Percentiles rank a stretch among this genome's conserved stretches.
Conservation (phyloP, 306 rosid genomes). For the Castanea mollissima region DNA sequence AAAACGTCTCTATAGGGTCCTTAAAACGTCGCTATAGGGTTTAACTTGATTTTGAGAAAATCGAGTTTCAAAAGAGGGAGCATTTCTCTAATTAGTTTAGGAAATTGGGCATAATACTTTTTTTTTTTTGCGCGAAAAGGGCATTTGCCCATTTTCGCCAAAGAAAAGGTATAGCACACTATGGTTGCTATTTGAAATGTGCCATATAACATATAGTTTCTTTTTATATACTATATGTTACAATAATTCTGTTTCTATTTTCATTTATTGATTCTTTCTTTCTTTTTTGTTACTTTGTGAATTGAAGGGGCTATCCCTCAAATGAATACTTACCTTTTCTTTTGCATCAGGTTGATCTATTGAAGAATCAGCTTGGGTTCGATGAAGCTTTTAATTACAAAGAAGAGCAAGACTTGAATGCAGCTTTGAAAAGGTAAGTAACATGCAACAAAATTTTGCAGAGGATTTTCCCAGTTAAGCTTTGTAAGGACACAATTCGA, state of each 20-base stretch:
- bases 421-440: constrained; percentile 19
- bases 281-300: too few species aligned
- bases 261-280: background rate
- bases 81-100: too few species aligned
- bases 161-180: background rate
- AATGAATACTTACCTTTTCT: background rate
- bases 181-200: background rate
- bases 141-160: too few species aligned
- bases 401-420: constrained; percentile 22
- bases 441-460: too few species aligned
- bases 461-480: too few species aligned
- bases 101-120: too few species aligned
- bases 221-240: background rate
- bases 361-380: constrained; percentile 20
- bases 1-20: too few species aligned
- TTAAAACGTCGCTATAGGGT: too few species aligned
- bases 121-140: too few species aligned
- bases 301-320: background rate
- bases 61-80: too few species aligned
- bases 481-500: too few species aligned
- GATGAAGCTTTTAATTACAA: constrained; percentile 21
- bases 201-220: background rate
- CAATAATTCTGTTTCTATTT: background rate
- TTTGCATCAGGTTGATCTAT: constrained; percentile 2
- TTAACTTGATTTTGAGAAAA: too few species aligned